Evolutionary conservation across 179 eudicot species (phyloP), one percentile per base, ranked within the genome.

Genomic region (Actinidia arguta): DNA sequence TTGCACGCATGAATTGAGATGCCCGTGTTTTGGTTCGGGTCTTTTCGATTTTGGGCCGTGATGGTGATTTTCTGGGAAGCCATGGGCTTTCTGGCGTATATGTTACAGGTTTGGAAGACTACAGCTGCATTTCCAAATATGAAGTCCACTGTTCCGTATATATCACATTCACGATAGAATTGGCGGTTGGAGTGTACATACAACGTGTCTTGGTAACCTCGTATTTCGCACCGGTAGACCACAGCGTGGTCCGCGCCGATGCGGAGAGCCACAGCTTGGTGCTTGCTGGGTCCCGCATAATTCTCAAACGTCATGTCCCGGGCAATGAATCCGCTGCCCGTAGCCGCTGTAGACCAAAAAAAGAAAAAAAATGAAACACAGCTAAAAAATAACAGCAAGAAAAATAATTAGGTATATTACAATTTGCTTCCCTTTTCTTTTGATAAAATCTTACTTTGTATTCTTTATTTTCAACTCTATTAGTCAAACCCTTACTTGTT

Each of bases 251-350:
- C 98, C 0, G 98, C 92, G 0, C 97, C 95, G 0, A 94, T 84
- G 0, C 98, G 93, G 12, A 95, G 92, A 1, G 98, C 98, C 47
- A 95, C 98, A 0, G 98, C 98, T 82, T 95, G 98, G 88, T 95
- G 94, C 83, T 86, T 92, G 3, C 71, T 52, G 0, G 98, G 93
- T 11, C 98, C 98, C 0, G 98, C 98, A 42, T 79, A 86, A 55
- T 95, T 95, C 82, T 85, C 90, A 18, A 95, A 95, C 20, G 94
- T 90, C 12, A 95, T 95, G 88, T 91, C 98, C 24, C 94, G 87
- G 11, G 89, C 98, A 11, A 95, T 89, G 80, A 95, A 94, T 1
- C 98, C 97, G 0, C 85, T 77, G 62, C 98, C 98, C 0, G 91
- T 82, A 1, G 95, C 97, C 62, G 97, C 98, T 95, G 85, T 77